Evolutionary conservation across 1,284 basidiomycete species (phyloP), one percentile per base, ranked within the genome.

Genomic region (Leucoagaricus sp.): DNA sequence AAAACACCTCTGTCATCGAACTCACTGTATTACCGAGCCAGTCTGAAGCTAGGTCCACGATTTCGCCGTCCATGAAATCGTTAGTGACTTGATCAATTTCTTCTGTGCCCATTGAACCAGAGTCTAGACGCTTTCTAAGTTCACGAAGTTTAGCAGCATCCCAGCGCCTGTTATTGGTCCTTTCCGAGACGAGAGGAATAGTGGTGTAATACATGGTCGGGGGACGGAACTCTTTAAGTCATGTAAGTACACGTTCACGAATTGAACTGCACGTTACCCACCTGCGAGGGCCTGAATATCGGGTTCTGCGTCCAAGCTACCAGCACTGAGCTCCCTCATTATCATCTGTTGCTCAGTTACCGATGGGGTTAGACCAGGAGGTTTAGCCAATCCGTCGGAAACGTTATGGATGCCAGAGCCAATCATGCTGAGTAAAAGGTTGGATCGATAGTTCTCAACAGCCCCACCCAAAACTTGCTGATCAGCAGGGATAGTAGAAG

Each of bases 21-120:
- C 84, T 69, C 69, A 96, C 91, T 53, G 96, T 99, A 69, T 99
- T 99, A 59, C 97, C 97, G 63, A 99, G 91, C 87, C 97, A 99
- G 72, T 99, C 96, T 40, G 93, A 94, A n/a, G 96, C 89, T 59
- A 98, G 83, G 69, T 96, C 91, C n/a, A 94, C 89, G 60, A 93
- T 92, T 70, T 93, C 89, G 28, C 87, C 93, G 62, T 96, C 94
- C 60, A 98, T 78, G 68, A 96, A 88, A 69, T 98, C 95, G 44
- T 81, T 81, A 2, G 94, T 93, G 55, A 97, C 87, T 64, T 87
- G 84, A 71, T 99, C 96, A 54, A 95, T 88, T 70, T 98, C 95
- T 53, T 91, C 89, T n/a, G 85, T 81, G 2, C 84, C 81, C 76
- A 94, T 91, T 6, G 84, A 87, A 28, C 89, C 90, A 15, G 87